Base-by-base conservation (phyloP, 495 filamentous ascomycete species). In the Hypoxylon crocopeplum region DNA sequence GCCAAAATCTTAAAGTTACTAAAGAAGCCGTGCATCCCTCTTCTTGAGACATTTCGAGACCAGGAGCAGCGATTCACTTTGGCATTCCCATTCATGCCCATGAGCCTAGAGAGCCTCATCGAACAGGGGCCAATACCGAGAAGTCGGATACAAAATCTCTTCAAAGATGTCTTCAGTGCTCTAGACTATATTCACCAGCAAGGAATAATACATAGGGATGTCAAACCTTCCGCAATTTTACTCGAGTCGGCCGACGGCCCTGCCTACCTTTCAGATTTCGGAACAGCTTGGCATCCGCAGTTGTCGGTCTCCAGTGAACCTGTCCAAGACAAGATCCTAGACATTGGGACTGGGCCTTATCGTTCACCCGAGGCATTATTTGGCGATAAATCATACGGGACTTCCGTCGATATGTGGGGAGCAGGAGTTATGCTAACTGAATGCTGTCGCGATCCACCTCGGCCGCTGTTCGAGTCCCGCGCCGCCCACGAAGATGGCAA, bases 321-420 rank as follows among this genome's bases (percentile, higher is more conserved):
- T 7, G 58, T 77, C 7, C 71, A 82, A 44, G 58, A 80, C 44
- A 98, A 97, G 72, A 88, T 96, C 56, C 87, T 92, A 11, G 94
- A 99, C 71, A 87, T 99, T 7, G 94, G 94, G 5, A 98, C 94
- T 0, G 91, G 92, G 0, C 86, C 85, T 45, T 99, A 99, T 69
- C 85, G 95, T 10, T 79, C 94, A 0, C 94, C 94, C 0, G 94
- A 99, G 72, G 80, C 93, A 2, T 76, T 99, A 8, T 99, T 99
- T 70, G 95, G 94, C 7, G 82, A 88, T 57, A 82, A 72, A 25
- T 78, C 74, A 1, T 99, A 99, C 66, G 82, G 80, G 17, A 62
- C 77, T 2, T 71, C 79, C 5, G 75, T 98, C 6, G 94, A 99
- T 76, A 83, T 97, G 59, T 99, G 94, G 94, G 89, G 88, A 3